phyloP scores from a whole-genome alignment of 2,329 filamentous ascomycete genomes.

The Ophiostoma sp. region DNA sequence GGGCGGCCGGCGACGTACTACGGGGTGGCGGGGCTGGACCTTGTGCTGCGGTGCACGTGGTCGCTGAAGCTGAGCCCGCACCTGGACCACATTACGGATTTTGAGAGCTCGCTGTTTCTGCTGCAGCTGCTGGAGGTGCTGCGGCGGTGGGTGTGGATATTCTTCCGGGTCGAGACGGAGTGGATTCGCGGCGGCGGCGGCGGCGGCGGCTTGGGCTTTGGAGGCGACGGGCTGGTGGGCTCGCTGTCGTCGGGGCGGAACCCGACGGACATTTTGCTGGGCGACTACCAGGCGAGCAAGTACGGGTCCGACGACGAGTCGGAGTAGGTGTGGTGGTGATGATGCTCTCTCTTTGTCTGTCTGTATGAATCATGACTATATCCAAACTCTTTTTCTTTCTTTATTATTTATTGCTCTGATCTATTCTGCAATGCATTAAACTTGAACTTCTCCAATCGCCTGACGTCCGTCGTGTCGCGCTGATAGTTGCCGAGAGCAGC shows the following conservation, averaged over 20 bases:
- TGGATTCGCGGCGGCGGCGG: constrained; percentile 54
- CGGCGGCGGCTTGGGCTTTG: neutral
- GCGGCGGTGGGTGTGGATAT: constrained; percentile 93
- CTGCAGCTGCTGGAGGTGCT: constrained; percentile 83
- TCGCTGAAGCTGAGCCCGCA: constrained; percentile 77
- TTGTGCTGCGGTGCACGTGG: constrained; percentile 85
- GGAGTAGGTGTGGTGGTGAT: neutral
- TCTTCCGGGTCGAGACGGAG: constrained; percentile 91
- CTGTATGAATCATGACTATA: neutral
- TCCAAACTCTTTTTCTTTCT: no score
- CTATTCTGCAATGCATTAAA: no score
- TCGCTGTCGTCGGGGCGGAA: constrained; percentile 25
- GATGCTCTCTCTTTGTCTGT: neutral
- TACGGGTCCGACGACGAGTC: constrained; percentile 39
- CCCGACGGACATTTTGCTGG: constrained; percentile 60
- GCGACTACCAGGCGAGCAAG: constrained; percentile 61
- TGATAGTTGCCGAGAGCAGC: constrained; percentile 3
- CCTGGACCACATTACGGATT: constrained; percentile 76
- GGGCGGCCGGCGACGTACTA: constrained; percentile 71
- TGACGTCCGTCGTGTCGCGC: neutral
- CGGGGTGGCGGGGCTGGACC: constrained; percentile 68
- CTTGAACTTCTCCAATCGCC: neutral
- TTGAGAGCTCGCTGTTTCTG: constrained; percentile 82
- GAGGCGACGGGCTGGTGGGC: constrained; percentile 3
- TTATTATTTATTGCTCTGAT: no score